Evolutionary conservation across 2,329 filamentous ascomycete genomes (phyloP).

Genomic region (Aspergillus felis): DNA sequence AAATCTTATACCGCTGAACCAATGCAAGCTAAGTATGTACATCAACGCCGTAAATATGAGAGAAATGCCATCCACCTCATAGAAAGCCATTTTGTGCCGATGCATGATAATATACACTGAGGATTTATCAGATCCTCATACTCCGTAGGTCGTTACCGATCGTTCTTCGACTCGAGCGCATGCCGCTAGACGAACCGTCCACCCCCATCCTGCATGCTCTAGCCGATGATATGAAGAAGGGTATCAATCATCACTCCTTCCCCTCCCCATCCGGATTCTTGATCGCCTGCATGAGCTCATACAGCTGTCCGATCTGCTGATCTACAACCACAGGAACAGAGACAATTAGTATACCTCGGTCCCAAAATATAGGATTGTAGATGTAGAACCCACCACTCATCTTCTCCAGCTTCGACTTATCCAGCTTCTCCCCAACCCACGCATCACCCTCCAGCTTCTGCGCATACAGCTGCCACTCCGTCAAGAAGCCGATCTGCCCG

Average conservation of each 20-base stretch:
- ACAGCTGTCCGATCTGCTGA: constrained; percentile 88
- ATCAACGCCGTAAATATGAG: background rate
- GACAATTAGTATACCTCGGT: constrained; percentile 1
- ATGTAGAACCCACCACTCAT: constrained; percentile 71
- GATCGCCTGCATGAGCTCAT: constrained; percentile 88
- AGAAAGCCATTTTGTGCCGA: background rate
- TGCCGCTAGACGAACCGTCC: background rate
- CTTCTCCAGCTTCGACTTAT: constrained; percentile 78
- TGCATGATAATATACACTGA: background rate
- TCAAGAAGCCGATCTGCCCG: constrained; percentile 82
- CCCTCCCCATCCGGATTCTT: constrained; percentile 44
- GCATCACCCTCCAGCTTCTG: constrained; percentile 83
- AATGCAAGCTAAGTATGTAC: background rate
- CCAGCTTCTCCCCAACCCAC: constrained; percentile 82
- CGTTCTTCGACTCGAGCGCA: background rate
- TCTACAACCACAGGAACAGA: constrained; percentile 50
- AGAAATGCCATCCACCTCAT: background rate
- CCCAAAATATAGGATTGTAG: background rate
- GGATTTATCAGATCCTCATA: background rate
- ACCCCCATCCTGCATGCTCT: background rate
- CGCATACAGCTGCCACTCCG: constrained; percentile 93
- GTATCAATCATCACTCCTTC: background rate
- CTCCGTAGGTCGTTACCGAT: background rate
- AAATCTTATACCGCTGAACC: background rate
- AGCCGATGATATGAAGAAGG: background rate